phyloP scores from a whole-genome alignment of 179 eudicot genomes.

The Gypsophila paniculata region DNA sequence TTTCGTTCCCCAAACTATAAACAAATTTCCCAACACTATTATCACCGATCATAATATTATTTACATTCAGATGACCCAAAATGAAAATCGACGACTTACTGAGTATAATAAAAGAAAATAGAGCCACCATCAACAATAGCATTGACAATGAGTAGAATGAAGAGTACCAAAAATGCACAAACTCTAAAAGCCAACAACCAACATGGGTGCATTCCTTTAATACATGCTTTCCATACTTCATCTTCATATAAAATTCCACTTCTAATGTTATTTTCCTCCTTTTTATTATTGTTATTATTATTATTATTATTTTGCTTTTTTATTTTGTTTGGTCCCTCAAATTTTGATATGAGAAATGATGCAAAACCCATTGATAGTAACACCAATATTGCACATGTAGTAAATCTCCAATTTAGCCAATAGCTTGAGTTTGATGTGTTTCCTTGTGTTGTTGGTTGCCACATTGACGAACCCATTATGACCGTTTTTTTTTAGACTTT shows the following conservation, averaged over 20 bases:
- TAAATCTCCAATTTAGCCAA: constrained; percentile 85
- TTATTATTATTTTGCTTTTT: constrained; percentile 17
- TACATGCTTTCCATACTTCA: constrained; percentile 80
- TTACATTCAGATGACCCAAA: background rate
- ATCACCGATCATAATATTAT: background rate
- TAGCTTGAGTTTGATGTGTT: constrained; percentile 54
- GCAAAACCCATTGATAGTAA: constrained; percentile 46
- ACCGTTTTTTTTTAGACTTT: background rate
- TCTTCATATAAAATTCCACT: constrained; percentile 54
- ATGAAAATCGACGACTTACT: constrained; percentile 37
- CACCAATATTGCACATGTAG: constrained; percentile 49
- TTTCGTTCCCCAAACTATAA: no score
- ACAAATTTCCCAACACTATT: no score
- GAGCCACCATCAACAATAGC: constrained; percentile 47
- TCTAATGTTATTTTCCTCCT: background rate
- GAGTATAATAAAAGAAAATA: constrained; percentile 66
- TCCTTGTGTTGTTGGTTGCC: constrained; percentile 40
- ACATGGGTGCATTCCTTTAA: constrained; percentile 64
- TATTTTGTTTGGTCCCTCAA: constrained; percentile 44
- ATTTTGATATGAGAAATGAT: constrained; percentile 44
- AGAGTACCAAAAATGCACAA: constrained; percentile 55
- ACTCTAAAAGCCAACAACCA: constrained; percentile 67
- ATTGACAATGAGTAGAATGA: constrained; percentile 51
- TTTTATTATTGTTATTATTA: no score
- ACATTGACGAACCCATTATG: constrained; percentile 47